Evolutionary conservation across 2,329 filamentous ascomycete genomes (phyloP), one percentile per base, ranked within the genome.

Genomic region (Waltergamsia citrina): DNA sequence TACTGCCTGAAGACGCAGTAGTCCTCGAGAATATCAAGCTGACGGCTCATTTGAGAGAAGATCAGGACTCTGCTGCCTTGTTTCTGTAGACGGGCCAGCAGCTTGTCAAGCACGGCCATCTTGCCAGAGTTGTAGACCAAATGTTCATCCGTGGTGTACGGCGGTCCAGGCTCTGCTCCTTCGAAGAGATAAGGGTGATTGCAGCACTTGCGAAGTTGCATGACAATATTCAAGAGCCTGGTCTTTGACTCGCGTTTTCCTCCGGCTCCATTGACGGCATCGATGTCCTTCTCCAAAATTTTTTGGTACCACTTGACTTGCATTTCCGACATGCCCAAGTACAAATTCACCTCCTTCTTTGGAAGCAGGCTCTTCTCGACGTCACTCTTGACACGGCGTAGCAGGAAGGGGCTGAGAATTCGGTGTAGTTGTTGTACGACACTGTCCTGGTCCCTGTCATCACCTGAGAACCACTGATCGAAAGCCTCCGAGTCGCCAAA

Each of bases 221-320:
- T 98, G 47, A 98, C 92, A 52, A 98, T 98, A 61, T 98, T 98
- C 43, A 98, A 71, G 16, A 98, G 73, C 43, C 92, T 79, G 2
- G 92, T 98, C 65, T 98, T 98, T 21, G 90, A 96, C 61, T 98
- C 92, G 39, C 88, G 83, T 63, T 95, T 98, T 33, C 92, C 92
- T 42, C 83, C 86, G 20, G 90, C 92, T 40, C 92, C 92, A 46
- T 98, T 98, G 49, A 98, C 90, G 11, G 92, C 92, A 57, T 98
- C 92, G 41, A 98, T 98, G 51, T 98, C 92, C 62, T 96, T 98
- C 52, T 98, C 92, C 4, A 98, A 67, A 47, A 98, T 98, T 65
- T 95, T 96, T 58, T 94, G 84, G 54, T 98, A 98, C 90, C 92
- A 98, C 53, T 92, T 94, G 46, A 95, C 76, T 57, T 98, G 92